A percentile compares a stretch with the other conserved stretches of the same genome.
Evolutionary conservation across 352 stramenopile species (phyloP).

Genomic region (Pythium myriotylum): DNA sequence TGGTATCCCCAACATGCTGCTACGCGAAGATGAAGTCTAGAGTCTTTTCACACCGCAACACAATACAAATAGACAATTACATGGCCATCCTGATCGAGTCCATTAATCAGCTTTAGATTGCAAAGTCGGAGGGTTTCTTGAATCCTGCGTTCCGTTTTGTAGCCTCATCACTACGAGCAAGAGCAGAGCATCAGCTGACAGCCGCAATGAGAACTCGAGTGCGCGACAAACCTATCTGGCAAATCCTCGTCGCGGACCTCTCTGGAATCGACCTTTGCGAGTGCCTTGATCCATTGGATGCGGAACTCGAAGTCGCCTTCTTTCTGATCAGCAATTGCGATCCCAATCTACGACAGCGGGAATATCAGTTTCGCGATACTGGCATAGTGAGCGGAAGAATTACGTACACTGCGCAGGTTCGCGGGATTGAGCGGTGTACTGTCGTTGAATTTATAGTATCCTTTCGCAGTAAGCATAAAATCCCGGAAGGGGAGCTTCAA

Average conservation of each 20-base stretch:
- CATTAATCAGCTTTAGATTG: slow-evolving; percentile 37
- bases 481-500: slow-evolving; percentile 71
- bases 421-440: slow-evolving; percentile 69
- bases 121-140: slow-evolving; percentile 63
- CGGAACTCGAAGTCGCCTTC: slow-evolving; percentile 85
- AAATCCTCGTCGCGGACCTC: slow-evolving; percentile 31
- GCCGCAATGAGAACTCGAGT: background rate
- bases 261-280: slow-evolving; percentile 63
- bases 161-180: slow-evolving; percentile 32
- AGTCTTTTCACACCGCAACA: background rate
- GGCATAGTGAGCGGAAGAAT: too few species aligned
- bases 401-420: slow-evolving; percentile 72
- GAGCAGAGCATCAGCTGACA: slow-evolving; percentile 4
- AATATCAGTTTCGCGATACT: too few species aligned
- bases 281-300: slow-evolving; percentile 86
- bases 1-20: slow-evolving; percentile 98
- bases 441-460: slow-evolving; percentile 84
- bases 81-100: too few species aligned
- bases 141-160: slow-evolving; percentile 41
- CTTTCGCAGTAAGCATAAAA: slow-evolving; percentile 83
- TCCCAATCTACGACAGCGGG: slow-evolving; percentile 60
- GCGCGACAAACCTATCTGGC: slow-evolving; percentile 4
- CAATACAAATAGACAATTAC: background rate
- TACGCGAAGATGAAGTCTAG: slow-evolving; percentile 90
- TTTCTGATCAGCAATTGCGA: slow-evolving; percentile 85